phyloP scores from a whole-genome alignment of 768 basidiomycete species.

The Holtermannia corniformis region DNA sequence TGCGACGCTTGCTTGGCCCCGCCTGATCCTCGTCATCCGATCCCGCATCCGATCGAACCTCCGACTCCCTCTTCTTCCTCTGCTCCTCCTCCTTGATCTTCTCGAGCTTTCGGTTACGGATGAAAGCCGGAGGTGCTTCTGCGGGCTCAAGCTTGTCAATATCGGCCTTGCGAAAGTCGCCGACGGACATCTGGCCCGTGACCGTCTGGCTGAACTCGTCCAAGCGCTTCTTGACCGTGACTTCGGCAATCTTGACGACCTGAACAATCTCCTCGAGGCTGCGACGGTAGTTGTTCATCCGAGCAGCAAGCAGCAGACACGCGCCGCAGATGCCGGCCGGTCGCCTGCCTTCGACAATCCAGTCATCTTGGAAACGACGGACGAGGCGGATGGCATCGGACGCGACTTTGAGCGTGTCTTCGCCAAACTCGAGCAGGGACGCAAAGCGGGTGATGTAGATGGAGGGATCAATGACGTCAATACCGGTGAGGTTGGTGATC shows the following conservation, averaged over 20 bases:
- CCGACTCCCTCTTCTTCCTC: constrained; percentile 6
- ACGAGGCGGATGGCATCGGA: constrained; percentile 89
- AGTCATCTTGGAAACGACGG: constrained; percentile 86
- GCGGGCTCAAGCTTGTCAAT: constrained; percentile 10
- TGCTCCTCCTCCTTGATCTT: constrained; percentile 16
- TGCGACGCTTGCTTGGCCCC: constrained; percentile 1
- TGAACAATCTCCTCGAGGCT: constrained; percentile 94
- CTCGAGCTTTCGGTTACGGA: constrained; percentile 8
- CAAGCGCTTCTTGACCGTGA: constrained; percentile 80
- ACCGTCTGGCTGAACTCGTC: constrained; percentile 90
- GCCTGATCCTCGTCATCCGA: constrained; percentile 38
- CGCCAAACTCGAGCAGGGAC: constrained; percentile 88
- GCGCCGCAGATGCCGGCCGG: constrained; percentile 98
- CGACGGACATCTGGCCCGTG: constrained; percentile 72
- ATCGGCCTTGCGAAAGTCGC: constrained; percentile 54
- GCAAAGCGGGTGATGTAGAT: constrained; percentile 95
- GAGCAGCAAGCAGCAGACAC: constrained; percentile 82
- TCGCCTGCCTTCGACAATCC: constrained; percentile 91
- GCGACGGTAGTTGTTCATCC: constrained; percentile 96
- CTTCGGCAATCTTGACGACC: constrained; percentile 97
- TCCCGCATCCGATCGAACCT: constrained; percentile 38
- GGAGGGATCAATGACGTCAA: constrained; percentile 78
- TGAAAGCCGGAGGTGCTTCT: constrained; percentile 29
- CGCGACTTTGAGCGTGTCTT: constrained; percentile 75
- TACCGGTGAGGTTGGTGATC: constrained; percentile 49